These are phyloP conservation scores for Pelargonium hybrid DNA, from an alignment of 441 rosid genomes.

Conservation along the genomic window DNA sequence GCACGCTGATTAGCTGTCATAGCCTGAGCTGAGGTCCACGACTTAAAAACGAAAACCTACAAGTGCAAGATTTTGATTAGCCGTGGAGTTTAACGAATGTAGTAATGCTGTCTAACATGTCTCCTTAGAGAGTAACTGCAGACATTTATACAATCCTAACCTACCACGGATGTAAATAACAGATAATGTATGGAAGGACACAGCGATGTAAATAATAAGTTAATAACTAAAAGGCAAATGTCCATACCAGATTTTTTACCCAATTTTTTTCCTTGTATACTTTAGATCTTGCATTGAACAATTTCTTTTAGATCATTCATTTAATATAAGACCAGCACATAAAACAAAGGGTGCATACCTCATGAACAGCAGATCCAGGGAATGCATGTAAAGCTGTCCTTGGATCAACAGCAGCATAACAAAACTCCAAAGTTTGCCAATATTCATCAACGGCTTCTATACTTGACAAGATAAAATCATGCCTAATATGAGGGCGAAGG, in stretches of 20 bases:
- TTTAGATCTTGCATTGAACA: slow-evolving; percentile 1
- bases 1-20: slow-evolving; percentile 86
- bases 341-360: slow-evolving; percentile 42
- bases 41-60: slow-evolving; percentile 63
- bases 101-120: background rate
- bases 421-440: slow-evolving; percentile 92
- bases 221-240: background rate
- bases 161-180: background rate
- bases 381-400: slow-evolving; percentile 80
- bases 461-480: slow-evolving; percentile 72
- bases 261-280: background rate
- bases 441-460: slow-evolving; percentile 82
- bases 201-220: background rate
- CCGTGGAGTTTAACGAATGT: background rate
- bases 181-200: background rate
- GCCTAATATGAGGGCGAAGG: slow-evolving; percentile 89
- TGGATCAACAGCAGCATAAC: slow-evolving; percentile 85
- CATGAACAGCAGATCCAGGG: slow-evolving; percentile 88
- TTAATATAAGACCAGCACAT: slow-evolving; percentile 10
- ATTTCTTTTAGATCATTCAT: background rate
- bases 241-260: background rate
- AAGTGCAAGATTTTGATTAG: slow-evolving; percentile 19
- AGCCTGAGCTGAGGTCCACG: slow-evolving; percentile 68
- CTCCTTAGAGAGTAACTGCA: slow-evolving; percentile 4
- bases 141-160: background rate